Percentiles rank a stretch among this genome's conserved stretches.
These are phyloP conservation scores for Aphanoascus verrucosus DNA, from an alignment of 2,329 filamentous ascomycete genomes.

Conservation along the genomic window DNA sequence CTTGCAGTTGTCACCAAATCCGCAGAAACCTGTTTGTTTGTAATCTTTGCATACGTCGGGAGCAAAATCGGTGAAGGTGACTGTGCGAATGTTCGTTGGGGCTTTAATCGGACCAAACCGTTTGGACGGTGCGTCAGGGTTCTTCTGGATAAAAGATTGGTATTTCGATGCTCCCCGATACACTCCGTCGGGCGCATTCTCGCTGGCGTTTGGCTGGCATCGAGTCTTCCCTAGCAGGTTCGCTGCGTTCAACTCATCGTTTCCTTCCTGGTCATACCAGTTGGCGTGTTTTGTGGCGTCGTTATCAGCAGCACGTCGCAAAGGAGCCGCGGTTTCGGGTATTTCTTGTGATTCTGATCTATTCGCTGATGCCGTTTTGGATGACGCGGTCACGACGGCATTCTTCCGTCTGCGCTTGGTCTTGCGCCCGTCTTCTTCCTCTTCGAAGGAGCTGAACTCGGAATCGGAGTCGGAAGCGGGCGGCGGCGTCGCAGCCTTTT, in stretches of 20 bases:
- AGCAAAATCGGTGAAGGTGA: slow-evolving; percentile 81
- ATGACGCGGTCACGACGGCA: slow-evolving; percentile 56
- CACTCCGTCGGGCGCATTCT: slow-evolving; percentile 47
- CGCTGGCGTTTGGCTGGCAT: slow-evolving; percentile 15
- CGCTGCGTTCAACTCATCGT: slow-evolving; percentile 30
- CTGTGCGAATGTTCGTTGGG: slow-evolving; percentile 77
- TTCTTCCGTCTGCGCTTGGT: slow-evolving; percentile 71
- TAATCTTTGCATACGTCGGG: slow-evolving; percentile 95
- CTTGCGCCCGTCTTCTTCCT: slow-evolving; percentile 56
- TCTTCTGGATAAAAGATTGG: slow-evolving; percentile 66
- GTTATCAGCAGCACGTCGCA: slow-evolving; percentile 36
- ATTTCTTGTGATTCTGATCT: slow-evolving; percentile 43
- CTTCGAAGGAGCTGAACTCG: slow-evolving; percentile 62
- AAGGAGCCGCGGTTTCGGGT: slow-evolving; percentile 45
- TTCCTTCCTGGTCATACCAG: slow-evolving; percentile 67
- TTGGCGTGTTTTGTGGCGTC: slow-evolving; percentile 83
- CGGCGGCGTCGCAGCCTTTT: slow-evolving; percentile 68
- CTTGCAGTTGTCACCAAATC: slow-evolving; percentile 69
- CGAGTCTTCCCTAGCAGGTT: slow-evolving; percentile 31
- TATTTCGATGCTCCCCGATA: slow-evolving; percentile 69
- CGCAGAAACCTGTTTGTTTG: slow-evolving; percentile 62
- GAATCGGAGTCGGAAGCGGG: slow-evolving; percentile 49
- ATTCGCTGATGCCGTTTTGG: slow-evolving; percentile 29
- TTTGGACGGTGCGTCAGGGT: slow-evolving; percentile 58
- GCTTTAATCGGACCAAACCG: slow-evolving; percentile 63